These are phyloP conservation scores for Tritrichomonas foetus DNA, from an alignment of 208 protist species.

Conservation along the genomic window DNA sequence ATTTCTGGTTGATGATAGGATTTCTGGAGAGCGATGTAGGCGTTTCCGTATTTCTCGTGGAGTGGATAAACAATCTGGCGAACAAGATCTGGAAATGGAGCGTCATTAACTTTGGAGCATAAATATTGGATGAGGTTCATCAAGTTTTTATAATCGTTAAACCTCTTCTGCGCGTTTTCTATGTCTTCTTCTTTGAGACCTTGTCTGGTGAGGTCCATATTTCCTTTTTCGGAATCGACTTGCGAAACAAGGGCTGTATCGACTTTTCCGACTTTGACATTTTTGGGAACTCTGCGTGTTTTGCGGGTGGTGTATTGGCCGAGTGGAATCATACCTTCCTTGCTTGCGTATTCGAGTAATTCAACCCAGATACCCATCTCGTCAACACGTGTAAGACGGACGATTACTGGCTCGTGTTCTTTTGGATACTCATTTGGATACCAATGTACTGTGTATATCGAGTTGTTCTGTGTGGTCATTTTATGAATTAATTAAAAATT, in stretches of 20 bases:
- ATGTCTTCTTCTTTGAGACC: constrained; percentile 7
- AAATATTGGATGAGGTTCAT: not conserved
- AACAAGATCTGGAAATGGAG: not conserved
- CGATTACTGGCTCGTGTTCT: not conserved
- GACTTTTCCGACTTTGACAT: not conserved
- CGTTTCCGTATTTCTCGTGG: not conserved
- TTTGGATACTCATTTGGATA: constrained; percentile 7
- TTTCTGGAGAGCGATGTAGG: not conserved
- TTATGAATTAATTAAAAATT: too few species aligned
- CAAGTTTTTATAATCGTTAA: not conserved
- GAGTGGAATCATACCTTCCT: constrained; percentile 35
- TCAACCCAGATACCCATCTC: constrained; percentile 35
- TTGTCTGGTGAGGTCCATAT: constrained; percentile 17
- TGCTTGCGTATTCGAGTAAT: not conserved
- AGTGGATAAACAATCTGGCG: constrained; percentile 1
- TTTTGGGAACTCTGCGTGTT: not conserved
- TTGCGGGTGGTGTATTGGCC: constrained; percentile 27
- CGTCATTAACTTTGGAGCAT: not conserved
- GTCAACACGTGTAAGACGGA: not conserved
- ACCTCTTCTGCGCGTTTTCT: not conserved
- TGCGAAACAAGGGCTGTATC: not conserved
- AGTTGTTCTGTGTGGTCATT: too few species aligned
- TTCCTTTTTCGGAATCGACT: not conserved
- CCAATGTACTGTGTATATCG: not conserved
- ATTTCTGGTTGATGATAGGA: not conserved